Conservation (phyloP, 306 rosid genomes). For the Heteromeles arbutifolia region DNA sequence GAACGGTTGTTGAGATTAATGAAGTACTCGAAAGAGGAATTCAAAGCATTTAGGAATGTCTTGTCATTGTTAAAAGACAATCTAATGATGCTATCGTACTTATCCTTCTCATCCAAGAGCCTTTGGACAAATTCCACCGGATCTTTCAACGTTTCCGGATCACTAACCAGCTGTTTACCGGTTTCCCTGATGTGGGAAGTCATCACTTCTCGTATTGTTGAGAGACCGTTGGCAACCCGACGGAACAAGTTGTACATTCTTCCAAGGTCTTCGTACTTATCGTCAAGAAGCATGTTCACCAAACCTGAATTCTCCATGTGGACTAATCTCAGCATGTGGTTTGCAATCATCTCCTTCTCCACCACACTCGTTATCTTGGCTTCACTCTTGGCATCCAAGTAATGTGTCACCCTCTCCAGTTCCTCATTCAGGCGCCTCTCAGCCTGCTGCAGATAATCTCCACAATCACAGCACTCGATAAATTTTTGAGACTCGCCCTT, state of each 20-base stretch:
- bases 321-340: constrained; percentile 73
- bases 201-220: constrained; percentile 63
- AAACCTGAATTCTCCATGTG: constrained; percentile 81
- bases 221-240: constrained; percentile 57
- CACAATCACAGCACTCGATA: constrained; percentile 72
- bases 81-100: constrained; percentile 64
- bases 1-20: constrained; percentile 67
- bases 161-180: constrained; percentile 72
- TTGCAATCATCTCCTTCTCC: constrained; percentile 76
- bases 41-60: constrained; percentile 84
- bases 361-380: constrained; percentile 61
- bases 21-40: constrained; percentile 81
- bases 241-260: constrained; percentile 72
- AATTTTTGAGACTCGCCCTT: constrained; percentile 57
- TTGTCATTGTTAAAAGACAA: constrained; percentile 75
- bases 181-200: constrained; percentile 65
- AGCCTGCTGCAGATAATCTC: constrained; percentile 71
- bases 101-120: constrained; percentile 74
- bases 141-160: constrained; percentile 78
- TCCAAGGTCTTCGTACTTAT: constrained; percentile 69
- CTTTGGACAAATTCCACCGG: constrained; percentile 78
- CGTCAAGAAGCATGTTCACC: constrained; percentile 70
- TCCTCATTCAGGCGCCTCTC: constrained; percentile 80
- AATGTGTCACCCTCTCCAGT: constrained; percentile 82
- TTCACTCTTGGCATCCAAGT: constrained; percentile 69